These are phyloP conservation scores for Cyberlindnera xylosilytica DNA, from an alignment of 805 yeast species.

Conservation along the genomic window DNA sequence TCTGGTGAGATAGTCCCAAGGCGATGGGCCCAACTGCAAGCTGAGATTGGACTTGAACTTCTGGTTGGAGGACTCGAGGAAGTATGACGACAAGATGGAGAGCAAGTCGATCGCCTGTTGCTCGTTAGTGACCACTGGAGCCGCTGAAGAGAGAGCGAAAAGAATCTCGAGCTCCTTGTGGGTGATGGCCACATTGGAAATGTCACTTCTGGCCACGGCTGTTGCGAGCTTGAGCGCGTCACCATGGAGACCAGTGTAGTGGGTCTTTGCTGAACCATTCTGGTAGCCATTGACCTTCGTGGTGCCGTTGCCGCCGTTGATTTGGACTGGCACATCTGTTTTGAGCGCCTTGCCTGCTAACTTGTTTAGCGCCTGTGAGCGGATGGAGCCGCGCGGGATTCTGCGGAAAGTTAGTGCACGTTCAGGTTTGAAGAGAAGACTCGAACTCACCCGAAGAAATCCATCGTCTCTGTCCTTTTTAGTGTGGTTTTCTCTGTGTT, in stretches of 20 bases:
- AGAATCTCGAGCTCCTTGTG: conserved; percentile 54
- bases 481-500: too few species aligned
- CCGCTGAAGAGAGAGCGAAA: conserved; percentile 41
- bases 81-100: conserved; percentile 42
- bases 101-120: conserved; percentile 39
- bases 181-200: conserved; percentile 29
- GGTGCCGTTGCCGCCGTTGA: neutral
- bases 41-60: conserved; percentile 38
- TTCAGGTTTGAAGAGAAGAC: too few species aligned
- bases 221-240: conserved; percentile 20
- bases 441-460: conserved; percentile 23
- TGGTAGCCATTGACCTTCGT: conserved; percentile 10
- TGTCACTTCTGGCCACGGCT: conserved; percentile 16
- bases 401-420: conserved; percentile 9
- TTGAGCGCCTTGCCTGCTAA: conserved; percentile 21
- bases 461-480: conserved; percentile 11
- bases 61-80: conserved; percentile 50
- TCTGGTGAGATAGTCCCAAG: conserved; percentile 38
- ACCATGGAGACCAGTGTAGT: conserved; percentile 10
- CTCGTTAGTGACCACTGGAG: conserved; percentile 31
- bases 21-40: conserved; percentile 34
- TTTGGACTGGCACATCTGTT: neutral
- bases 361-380: conserved; percentile 26
- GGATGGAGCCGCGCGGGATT: conserved; percentile 26
- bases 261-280: conserved; percentile 1